These are phyloP conservation scores for Datisca glomerata DNA, from an alignment of 306 rosid genomes.

Conservation along the genomic window DNA sequence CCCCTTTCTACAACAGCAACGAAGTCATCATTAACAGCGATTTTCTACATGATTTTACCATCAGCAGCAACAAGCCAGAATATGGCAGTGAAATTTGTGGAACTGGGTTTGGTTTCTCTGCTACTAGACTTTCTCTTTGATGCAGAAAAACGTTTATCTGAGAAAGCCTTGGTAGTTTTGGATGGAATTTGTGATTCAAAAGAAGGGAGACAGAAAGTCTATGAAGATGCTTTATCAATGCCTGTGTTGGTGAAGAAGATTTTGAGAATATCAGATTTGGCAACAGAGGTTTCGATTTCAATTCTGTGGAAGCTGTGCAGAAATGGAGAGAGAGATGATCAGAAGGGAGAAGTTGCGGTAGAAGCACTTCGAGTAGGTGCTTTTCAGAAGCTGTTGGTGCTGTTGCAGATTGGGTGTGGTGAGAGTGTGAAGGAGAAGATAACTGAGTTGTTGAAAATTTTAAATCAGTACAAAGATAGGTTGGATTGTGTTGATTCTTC, in stretches of 20 bases:
- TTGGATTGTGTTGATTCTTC: conserved; percentile 61
- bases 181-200: conserved; percentile 35
- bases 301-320: conserved; percentile 61
- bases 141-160: conserved; percentile 44
- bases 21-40: conserved; percentile 47
- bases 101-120: conserved; percentile 52
- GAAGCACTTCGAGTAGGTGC: conserved; percentile 66
- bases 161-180: conserved; percentile 57
- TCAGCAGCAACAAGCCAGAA: conserved; percentile 9
- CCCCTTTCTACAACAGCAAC: conserved; percentile 33
- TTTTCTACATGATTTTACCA: conserved; percentile 36
- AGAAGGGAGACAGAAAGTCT: conserved; percentile 43
- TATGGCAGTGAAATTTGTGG: conserved; percentile 28
- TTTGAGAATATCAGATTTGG: conserved; percentile 48
- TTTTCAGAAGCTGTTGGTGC: conserved; percentile 66
- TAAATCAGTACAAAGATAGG: conserved; percentile 43
- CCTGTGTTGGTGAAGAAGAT: conserved; percentile 77
- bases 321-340: conserved; percentile 17
- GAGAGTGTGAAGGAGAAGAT: conserved; percentile 55
- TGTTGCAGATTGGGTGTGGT: conserved; percentile 70
- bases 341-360: conserved; percentile 22
- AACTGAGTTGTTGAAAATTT: conserved; percentile 50
- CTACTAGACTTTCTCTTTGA: conserved; percentile 53
- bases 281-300: conserved; percentile 41
- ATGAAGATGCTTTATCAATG: conserved; percentile 46